Conservation (phyloP, 2,329 filamentous ascomycete genomes). For the Spiromastix sp. region DNA sequence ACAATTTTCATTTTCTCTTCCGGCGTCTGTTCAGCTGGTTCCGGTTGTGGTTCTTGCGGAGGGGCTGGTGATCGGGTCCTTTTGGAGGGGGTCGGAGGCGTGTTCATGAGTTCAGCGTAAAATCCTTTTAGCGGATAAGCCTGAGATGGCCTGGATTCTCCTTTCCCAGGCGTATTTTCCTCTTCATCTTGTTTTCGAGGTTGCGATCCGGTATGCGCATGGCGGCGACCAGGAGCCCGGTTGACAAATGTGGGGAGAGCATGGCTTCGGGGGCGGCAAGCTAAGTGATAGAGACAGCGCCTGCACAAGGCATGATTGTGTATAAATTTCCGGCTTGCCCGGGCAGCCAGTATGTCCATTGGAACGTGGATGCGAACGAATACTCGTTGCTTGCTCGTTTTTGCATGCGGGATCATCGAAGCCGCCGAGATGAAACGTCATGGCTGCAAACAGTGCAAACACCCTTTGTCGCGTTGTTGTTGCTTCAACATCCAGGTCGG, state of each 20-base stretch:
- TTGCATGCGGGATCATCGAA: no score
- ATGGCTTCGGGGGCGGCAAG: neutral
- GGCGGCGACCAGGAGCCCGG: neutral
- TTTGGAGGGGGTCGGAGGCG: no score
- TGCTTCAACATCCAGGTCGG: constrained; percentile 11
- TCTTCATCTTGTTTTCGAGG: neutral
- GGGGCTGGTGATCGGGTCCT: constrained; percentile 3
- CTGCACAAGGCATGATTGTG: constrained; percentile 3
- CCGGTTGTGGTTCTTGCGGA: constrained; percentile 6
- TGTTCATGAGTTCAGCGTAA: constrained; percentile 32
- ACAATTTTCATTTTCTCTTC: constrained; percentile 54
- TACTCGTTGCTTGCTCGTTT: no score
- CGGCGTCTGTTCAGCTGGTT: constrained; percentile 18
- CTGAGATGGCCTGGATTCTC: constrained; percentile 15
- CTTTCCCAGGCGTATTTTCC: neutral
- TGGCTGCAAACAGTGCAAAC: constrained; percentile 31
- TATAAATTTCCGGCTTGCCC: constrained; percentile 1
- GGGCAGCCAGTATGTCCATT: constrained; percentile 8
- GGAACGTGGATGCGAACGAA: neutral
- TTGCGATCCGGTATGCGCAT: constrained; percentile 3
- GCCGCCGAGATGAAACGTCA: constrained; percentile 17
- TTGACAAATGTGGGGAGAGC: neutral
- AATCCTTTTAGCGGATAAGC: constrained; percentile 34
- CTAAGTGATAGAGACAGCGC: constrained; percentile 3
- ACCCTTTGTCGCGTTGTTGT: constrained; percentile 6